These are phyloP conservation scores for Penicillium bialowiezense DNA, from an alignment of 495 filamentous ascomycete species.

Conservation along the genomic window DNA sequence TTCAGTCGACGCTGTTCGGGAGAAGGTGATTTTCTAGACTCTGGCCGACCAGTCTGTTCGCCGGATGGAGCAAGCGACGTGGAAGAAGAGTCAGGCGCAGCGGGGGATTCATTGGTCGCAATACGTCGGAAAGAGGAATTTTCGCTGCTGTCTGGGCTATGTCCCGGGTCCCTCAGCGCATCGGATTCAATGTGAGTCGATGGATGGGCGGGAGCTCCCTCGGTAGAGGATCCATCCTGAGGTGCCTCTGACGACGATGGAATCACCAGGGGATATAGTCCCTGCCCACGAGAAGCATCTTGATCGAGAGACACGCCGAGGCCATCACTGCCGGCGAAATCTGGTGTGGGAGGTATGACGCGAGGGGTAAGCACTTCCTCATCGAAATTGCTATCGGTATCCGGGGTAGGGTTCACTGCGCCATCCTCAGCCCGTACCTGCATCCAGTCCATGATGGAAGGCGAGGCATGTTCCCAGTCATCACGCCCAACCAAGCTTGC, in stretches of 20 bases:
- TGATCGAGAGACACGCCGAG: conserved; percentile 41
- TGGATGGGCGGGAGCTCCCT: background rate
- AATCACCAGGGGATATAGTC: conserved; percentile 28
- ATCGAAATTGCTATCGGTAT: conserved; percentile 4
- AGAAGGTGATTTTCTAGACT: conserved; percentile 41
- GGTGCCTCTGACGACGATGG: background rate
- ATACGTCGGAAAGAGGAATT: conserved; percentile 38
- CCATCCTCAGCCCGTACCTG: conserved; percentile 45
- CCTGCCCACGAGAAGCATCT: conserved; percentile 24
- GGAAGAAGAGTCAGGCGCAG: conserved; percentile 36
- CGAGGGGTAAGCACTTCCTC: conserved; percentile 27
- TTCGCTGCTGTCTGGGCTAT: conserved; percentile 50
- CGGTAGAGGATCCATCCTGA: background rate
- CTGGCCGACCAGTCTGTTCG: conserved; percentile 21
- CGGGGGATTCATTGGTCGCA: conserved; percentile 35
- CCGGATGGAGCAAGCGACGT: conserved; percentile 39
- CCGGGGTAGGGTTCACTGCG: conserved; percentile 17
- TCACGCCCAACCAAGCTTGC: conserved; percentile 47
- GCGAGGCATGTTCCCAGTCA: conserved; percentile 55
- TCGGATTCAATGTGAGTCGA: background rate
- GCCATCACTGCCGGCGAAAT: conserved; percentile 14
- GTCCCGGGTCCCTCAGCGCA: conserved; percentile 51
- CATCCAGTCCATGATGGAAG: conserved; percentile 56
- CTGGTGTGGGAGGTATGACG: conserved; percentile 6
- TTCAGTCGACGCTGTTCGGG: conserved; percentile 56